These are phyloP conservation scores for Solanum tarijense DNA, from an alignment of 257 asterid species.

Conservation along the genomic window DNA sequence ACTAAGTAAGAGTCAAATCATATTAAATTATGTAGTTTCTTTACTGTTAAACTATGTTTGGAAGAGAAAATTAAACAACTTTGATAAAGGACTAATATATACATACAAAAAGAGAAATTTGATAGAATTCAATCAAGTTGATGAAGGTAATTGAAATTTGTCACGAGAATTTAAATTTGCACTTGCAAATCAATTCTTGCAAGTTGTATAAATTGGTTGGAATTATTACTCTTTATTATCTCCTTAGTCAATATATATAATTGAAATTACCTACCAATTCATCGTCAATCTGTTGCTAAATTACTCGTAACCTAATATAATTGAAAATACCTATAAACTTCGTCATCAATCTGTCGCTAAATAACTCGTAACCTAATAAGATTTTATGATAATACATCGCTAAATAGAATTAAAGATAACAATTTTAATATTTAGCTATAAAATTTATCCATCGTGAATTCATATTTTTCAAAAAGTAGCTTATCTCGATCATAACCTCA, in stretches of 20 bases:
- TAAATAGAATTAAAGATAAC: too few species aligned
- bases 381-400: neutral
- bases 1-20: neutral
- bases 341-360: too few species aligned
- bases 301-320: too few species aligned
- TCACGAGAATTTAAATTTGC: neutral
- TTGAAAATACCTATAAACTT: too few species aligned
- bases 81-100: neutral
- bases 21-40: neutral
- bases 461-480: neutral
- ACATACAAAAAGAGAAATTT: neutral
- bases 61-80: neutral
- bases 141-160: neutral
- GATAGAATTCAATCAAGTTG: neutral
- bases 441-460: neutral
- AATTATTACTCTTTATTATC: neutral
- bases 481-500: neutral
- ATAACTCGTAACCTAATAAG: too few species aligned
- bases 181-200: neutral
- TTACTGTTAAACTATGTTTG: neutral
- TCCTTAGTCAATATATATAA: neutral
- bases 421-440: too few species aligned
- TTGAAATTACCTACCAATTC: too few species aligned
- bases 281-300: too few species aligned
- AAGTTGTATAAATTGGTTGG: neutral